These are phyloP conservation scores for Solidago caesia DNA, from an alignment of 129 eudicot species.

Conservation along the genomic window DNA sequence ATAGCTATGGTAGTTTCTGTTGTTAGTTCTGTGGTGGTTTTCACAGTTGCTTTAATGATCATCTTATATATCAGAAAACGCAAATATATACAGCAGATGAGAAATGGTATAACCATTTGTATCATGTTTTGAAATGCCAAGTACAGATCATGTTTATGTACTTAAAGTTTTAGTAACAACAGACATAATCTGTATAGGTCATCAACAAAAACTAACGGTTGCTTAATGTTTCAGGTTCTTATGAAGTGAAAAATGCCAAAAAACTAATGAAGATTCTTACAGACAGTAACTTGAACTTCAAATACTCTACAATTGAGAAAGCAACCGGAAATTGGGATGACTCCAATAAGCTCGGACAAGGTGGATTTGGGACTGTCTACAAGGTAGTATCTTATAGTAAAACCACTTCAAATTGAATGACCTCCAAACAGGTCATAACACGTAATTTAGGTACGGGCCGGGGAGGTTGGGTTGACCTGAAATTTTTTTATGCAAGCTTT, in stretches of 20 bases:
- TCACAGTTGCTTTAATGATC: too few relatives aligned
- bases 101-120: too few relatives aligned
- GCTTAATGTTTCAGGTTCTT: conserved; percentile 19
- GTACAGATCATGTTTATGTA: not conserved
- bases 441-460: too few relatives aligned
- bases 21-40: too few relatives aligned
- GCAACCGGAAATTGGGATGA: conserved; percentile 64
- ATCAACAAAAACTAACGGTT: not conserved
- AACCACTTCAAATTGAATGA: not conserved
- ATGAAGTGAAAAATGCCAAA: not conserved
- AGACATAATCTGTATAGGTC: not conserved
- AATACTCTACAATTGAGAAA: conserved; percentile 61
- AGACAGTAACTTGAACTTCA: conserved; percentile 43
- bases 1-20: too few relatives aligned
- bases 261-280: conserved; percentile 18
- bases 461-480: too few relatives aligned
- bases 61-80: too few relatives aligned
- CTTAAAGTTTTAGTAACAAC: not conserved
- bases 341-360: conserved; percentile 73
- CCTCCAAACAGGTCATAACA: too few relatives aligned
- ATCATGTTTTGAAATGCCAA: not conserved
- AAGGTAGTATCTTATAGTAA: conserved; percentile 39
- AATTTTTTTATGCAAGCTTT: too few relatives aligned
- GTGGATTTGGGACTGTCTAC: conserved; percentile 81
- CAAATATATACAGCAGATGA: too few relatives aligned